Percentiles rank a stretch among this genome's conserved stretches.
phyloP scores from a whole-genome alignment of 768 basidiomycete species.

The Dioszegia aurantiaca region DNA sequence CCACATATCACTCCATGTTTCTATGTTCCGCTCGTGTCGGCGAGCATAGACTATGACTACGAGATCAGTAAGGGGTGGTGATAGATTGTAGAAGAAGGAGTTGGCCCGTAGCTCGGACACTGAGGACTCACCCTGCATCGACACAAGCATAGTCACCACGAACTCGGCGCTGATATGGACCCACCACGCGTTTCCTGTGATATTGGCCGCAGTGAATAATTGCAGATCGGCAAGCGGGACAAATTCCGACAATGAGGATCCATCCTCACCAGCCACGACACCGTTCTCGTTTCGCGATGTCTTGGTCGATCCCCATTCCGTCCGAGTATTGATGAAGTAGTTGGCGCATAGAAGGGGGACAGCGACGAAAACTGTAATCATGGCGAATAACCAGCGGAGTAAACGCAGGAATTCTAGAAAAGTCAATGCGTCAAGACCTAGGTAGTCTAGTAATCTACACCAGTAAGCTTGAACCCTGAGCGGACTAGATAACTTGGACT shows the following conservation, averaged over 20 bases:
- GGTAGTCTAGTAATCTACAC: neutral
- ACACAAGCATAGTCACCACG: conserved; percentile 8
- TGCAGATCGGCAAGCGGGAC: conserved; percentile 34
- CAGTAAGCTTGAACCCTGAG: neutral
- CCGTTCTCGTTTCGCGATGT: neutral
- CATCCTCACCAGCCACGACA: too few species aligned
- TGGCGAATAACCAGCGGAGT: conserved; percentile 57
- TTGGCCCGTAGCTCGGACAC: too few species aligned
- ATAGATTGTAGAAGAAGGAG: too few species aligned
- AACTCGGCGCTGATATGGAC: conserved; percentile 75
- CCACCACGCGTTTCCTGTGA: conserved; percentile 68
- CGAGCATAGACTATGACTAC: conserved; percentile 14
- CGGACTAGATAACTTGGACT: neutral
- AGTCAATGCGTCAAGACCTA: conserved; percentile 88
- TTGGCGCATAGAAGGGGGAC: conserved; percentile 29
- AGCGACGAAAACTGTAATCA: conserved; percentile 31
- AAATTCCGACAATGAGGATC: too few species aligned
- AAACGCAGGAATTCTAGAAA: conserved; percentile 89
- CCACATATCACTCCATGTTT: conserved; percentile 19
- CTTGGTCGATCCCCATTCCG: conserved; percentile 19
- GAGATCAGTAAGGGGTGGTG: neutral
- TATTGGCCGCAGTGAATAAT: conserved; percentile 76
- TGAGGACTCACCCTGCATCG: conserved; percentile 23
- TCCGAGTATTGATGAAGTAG: conserved; percentile 37
- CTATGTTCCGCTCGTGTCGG: conserved; percentile 14